Percentiles rank a stretch among this genome's conserved stretches.
Conservation (phyloP, 352 stramenopile species). For the Phytophthora quininea region DNA sequence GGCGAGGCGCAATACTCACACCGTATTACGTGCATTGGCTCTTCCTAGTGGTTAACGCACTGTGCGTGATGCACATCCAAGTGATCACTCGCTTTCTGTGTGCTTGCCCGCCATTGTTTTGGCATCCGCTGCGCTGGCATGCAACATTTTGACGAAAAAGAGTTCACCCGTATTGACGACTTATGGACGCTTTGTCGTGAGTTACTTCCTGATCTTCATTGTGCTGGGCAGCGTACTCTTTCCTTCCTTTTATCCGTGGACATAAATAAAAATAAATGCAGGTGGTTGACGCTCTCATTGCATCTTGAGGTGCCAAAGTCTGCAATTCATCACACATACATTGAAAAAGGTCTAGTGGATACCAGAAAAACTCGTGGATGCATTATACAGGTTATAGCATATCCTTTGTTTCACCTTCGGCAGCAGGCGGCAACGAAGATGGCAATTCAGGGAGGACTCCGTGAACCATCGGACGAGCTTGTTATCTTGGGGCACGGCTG, state of each 20-base stretch:
- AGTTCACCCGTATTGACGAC: conserved; percentile 12
- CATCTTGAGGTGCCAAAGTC: too few species aligned
- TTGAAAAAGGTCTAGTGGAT: too few species aligned
- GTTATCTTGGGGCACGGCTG: conserved; percentile 18
- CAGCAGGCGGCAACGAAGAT: conserved; percentile 22
- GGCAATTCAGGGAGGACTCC: conserved; percentile 36
- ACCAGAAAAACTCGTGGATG: neutral
- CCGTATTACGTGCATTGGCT: conserved; percentile 78
- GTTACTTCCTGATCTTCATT: conserved; percentile 78
- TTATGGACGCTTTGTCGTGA: conserved; percentile 45
- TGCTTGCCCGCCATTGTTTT: conserved; percentile 82
- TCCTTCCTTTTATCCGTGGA: conserved; percentile 86
- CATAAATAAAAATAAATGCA: conserved; percentile 29
- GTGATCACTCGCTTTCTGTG: conserved; percentile 82
- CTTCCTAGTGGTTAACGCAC: conserved; percentile 78
- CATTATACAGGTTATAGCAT: conserved; percentile 1
- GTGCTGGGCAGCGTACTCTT: conserved; percentile 76
- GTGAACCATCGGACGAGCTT: conserved; percentile 18
- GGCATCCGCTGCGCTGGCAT: conserved; percentile 53
- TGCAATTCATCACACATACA: neutral
- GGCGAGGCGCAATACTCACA: conserved; percentile 27
- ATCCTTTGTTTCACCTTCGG: conserved; percentile 33
- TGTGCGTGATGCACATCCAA: conserved; percentile 87
- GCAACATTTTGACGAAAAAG: conserved; percentile 2
- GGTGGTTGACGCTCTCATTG: too few species aligned